Base-by-base conservation (phyloP, 179 eudicot genomes). In the Patellifolia procumbens region DNA sequence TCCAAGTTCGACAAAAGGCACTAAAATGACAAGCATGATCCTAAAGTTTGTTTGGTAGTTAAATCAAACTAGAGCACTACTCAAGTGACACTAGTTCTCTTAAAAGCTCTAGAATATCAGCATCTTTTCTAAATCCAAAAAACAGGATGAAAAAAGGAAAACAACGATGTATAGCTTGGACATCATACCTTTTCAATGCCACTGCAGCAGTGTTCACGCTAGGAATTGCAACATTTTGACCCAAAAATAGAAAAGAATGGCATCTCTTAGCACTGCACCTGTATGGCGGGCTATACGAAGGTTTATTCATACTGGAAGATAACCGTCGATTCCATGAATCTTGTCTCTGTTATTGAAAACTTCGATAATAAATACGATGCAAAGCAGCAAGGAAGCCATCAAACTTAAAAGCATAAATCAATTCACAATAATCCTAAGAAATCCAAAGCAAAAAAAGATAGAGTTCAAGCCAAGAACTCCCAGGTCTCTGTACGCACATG, bases 161-260 rank as follows among this genome's bases (percentile, higher is more conserved):
- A 34, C 64, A 49, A 65, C 69, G 1, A 55, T 31, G 71, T 35
- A 68, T 42, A 66, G 43, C 32, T 24, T 52, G 48, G 75, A 51
- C 42, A 70, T 32, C 74, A 29, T 73, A 88, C 98, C 96, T 92
- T 49, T 83, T 72, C 81, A 95, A 84, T 56, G 89, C 85, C 26
- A 71, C 73, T 52, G 95, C 81, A 48, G 91, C 89, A 73, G 88
- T 76, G 80, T 89, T 90, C 75, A 89, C 66, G 39, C 43, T 48
- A 74, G 88, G 84, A 79, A 78, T 64, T 61, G 78, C 72, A 68
- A 78, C 72, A 72, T 88, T 71, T 19, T 83, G 87, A 73, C 86
- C 83, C 70, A 85, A 83, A 78, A 64, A 64, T 46, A 83, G 77
- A 73, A 86, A 84, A 68, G 90, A 89, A 74, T 81, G 75, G 79